Conservation (phyloP, 768 basidiomycete genomes). For the Ramaria sp. region DNA sequence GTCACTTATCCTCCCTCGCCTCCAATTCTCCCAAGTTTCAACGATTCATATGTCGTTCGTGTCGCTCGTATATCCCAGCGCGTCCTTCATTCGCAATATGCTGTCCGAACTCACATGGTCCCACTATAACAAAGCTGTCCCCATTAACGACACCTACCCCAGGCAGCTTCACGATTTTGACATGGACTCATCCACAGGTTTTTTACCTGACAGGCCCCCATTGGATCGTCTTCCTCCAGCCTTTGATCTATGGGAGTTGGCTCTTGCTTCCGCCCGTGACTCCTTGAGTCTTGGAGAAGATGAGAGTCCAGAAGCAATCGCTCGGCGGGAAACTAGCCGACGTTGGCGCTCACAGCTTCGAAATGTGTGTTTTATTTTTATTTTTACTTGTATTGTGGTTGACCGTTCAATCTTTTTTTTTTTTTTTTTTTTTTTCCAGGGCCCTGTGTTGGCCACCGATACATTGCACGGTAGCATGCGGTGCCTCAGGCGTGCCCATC, state of each 20-base stretch:
- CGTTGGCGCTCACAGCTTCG: conserved; percentile 57
- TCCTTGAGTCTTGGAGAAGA: conserved; percentile 51
- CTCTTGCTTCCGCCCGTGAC: conserved; percentile 41
- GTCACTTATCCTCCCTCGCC: not conserved
- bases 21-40: not conserved
- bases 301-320: conserved; percentile 33
- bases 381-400: not conserved
- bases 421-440: conserved; percentile 31
- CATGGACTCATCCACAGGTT: conserved; percentile 59
- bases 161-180: conserved; percentile 30
- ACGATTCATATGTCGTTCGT: not conserved
- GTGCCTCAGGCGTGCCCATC: conserved; percentile 72
- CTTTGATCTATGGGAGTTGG: conserved; percentile 65
- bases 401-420: conserved; percentile 11
- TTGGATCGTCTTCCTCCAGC: conserved; percentile 42
- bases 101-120: not conserved
- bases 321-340: conserved; percentile 45
- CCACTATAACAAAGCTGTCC: not conserved
- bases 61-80: not conserved
- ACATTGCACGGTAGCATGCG: conserved; percentile 44
- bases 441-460: conserved; percentile 56
- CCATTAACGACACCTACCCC: not conserved
- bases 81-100: not conserved
- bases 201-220: conserved; percentile 60
- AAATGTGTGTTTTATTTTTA: conserved; percentile 36